These are phyloP conservation scores for Musa itinerans DNA, from an alignment of 176 grass and related monocot genomes.

Conservation along the genomic window DNA sequence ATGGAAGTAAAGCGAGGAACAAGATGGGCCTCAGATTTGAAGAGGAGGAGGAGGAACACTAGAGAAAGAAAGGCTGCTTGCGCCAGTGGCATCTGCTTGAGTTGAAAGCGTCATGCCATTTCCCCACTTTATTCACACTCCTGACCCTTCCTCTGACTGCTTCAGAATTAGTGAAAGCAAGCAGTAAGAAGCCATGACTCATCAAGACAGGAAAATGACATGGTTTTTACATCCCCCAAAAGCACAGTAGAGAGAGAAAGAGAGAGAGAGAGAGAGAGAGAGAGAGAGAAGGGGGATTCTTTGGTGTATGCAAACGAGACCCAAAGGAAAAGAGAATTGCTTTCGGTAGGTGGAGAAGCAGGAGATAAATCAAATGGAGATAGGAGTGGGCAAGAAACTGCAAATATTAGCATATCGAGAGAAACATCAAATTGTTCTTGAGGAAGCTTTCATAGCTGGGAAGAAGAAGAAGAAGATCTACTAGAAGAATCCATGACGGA, in stretches of 20 bases:
- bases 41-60: background rate
- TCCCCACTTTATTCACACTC: background rate
- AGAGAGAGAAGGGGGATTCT: background rate
- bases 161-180: constrained; percentile 11
- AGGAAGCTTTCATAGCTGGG: too few relatives aligned
- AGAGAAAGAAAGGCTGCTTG: background rate
- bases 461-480: too few relatives aligned
- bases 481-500: too few relatives aligned
- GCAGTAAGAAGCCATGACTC: background rate
- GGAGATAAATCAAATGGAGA: too few relatives aligned
- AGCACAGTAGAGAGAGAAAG: background rate
- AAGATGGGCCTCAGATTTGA: background rate
- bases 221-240: background rate
- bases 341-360: too few relatives aligned
- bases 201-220: constrained; percentile 5
- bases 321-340: too few relatives aligned
- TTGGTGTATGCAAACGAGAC: background rate
- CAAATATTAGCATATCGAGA: too few relatives aligned
- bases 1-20: background rate
- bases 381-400: too few relatives aligned
- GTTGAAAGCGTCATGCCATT: constrained; percentile 14
- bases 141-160: background rate
- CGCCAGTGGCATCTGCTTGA: background rate
- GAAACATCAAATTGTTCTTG: too few relatives aligned
- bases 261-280: background rate